phyloP scores from a whole-genome alignment of 2,329 filamentous ascomycete genomes.

The Scytalidium sp. region DNA sequence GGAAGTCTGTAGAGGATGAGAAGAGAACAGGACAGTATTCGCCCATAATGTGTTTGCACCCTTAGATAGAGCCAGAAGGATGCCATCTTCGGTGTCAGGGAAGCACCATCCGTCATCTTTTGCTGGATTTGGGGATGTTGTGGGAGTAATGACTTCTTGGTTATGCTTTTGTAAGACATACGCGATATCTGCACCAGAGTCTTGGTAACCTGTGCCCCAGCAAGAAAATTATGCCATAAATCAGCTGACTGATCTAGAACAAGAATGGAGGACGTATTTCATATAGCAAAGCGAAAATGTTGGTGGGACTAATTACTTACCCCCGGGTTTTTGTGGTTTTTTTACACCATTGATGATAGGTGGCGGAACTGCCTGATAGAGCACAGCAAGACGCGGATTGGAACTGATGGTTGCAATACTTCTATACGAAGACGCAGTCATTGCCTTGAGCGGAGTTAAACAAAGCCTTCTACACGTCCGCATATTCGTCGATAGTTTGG shows the following conservation, averaged over 20 bases:
- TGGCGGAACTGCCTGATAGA: conserved; percentile 45
- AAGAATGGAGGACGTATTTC: too few relatives aligned
- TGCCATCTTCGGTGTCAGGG: conserved; percentile 39
- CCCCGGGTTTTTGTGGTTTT: conserved; percentile 48
- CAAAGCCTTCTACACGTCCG: neutral
- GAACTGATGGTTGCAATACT: neutral
- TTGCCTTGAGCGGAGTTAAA: neutral
- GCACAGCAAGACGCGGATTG: conserved; percentile 34
- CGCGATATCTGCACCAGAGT: conserved; percentile 47
- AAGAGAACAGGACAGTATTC: conserved; percentile 47
- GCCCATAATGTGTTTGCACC: conserved; percentile 47
- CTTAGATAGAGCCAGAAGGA: conserved; percentile 34
- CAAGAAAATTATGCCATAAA: too few relatives aligned
- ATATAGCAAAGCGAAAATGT: too few relatives aligned
- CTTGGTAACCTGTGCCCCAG: conserved; percentile 48
- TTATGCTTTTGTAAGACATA: conserved; percentile 32
- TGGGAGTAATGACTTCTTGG: conserved; percentile 31
- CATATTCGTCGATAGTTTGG: neutral
- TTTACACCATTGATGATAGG: conserved; percentile 43
- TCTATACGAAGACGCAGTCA: neutral
- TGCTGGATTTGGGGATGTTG: conserved; percentile 24
- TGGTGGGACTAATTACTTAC: conserved; percentile 27
- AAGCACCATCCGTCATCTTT: conserved; percentile 37
- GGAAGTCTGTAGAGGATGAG: conserved; percentile 45
- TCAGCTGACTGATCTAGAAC: too few relatives aligned